These are phyloP conservation scores for Pyrus pyrifolia DNA, from an alignment of 306 rosid genomes.

Conservation along the genomic window DNA sequence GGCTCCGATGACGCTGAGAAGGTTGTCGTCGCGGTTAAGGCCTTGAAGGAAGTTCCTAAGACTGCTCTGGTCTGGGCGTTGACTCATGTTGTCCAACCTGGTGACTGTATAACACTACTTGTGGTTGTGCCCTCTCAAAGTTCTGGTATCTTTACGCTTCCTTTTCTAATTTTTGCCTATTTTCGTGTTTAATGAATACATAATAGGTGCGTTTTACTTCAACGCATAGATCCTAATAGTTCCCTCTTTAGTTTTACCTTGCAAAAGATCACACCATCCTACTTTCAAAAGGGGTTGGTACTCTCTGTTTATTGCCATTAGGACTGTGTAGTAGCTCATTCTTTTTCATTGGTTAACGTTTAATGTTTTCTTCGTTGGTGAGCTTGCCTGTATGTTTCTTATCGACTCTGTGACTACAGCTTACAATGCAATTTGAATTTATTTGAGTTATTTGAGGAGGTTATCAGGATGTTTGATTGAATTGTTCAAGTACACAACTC, in stretches of 20 bases:
- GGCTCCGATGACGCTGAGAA: slow-evolving; percentile 71
- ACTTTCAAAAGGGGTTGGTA: not conserved
- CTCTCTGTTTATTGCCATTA: not conserved
- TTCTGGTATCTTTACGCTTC: slow-evolving; percentile 51
- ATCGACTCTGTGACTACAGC: not conserved
- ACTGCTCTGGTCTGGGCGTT: slow-evolving; percentile 93
- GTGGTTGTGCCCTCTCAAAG: slow-evolving; percentile 89
- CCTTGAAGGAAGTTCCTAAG: slow-evolving; percentile 83
- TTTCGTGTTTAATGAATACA: not conserved
- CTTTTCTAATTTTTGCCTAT: slow-evolving; percentile 2
- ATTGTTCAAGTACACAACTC: too few species aligned
- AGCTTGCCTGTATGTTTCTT: not conserved
- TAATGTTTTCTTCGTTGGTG: not conserved
- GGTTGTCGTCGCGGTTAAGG: slow-evolving; percentile 94
- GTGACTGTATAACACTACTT: slow-evolving; percentile 85
- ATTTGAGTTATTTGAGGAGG: not conserved
- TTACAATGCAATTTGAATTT: not conserved
- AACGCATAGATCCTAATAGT: not conserved
- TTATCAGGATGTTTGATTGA: not conserved
- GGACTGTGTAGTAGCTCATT: not conserved
- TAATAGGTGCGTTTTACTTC: not conserved
- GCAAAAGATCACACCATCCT: not conserved
- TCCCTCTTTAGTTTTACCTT: not conserved
- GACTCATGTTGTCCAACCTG: slow-evolving; percentile 98
- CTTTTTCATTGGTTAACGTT: not conserved